Evolutionary conservation across 2,329 filamentous ascomycete species (phyloP), one percentile per base, ranked within the genome.

Genomic region (Rutstroemia sp.): DNA sequence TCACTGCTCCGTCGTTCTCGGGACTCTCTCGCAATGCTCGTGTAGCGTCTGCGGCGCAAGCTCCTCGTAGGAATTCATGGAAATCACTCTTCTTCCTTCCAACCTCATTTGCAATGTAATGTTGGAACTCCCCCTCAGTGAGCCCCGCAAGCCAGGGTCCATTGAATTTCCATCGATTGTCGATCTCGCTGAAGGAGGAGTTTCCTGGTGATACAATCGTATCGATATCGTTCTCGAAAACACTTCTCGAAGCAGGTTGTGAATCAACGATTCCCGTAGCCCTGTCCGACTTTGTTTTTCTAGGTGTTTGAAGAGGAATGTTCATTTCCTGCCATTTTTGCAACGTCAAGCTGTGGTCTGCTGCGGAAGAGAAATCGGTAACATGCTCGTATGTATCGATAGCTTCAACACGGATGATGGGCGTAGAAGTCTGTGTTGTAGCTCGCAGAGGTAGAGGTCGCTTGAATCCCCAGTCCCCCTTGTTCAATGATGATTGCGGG

Each of bases 381-480:
- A 96, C 80, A 70, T 91, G 87, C 72, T 96, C 91, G 64, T 84
- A 81, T 2, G 89, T 88, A 75, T 97, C 92, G 61, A 95, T 79
- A 58, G 87, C 80, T 65, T 83, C 84, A 63, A 97, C 74, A 61
- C 89, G 83, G 54, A 96, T 80, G 50, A 88, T 77, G 9, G 91
- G 88, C n/a, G 84, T 85, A 6, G 85, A 83, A 6, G 83, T 84
- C 54, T 82, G 82, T 19, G 83, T 81, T 5, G 89, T 92, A 3
- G 87, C 84, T 69, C 86, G 86, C 8, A 86, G 73, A 1, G 92
- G 92, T 5, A 97, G 76, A 1, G 90, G 79, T 55, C 92, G 79
- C 75, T 97, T 97, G 65, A 96, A 76, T 14, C 92, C 92, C 92
- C 92, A 97, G 68, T 97, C 92, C 38, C 92, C 92, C 67, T 82